phyloP scores from a whole-genome alignment of 306 rosid species.

The Fagus sylvatica region DNA sequence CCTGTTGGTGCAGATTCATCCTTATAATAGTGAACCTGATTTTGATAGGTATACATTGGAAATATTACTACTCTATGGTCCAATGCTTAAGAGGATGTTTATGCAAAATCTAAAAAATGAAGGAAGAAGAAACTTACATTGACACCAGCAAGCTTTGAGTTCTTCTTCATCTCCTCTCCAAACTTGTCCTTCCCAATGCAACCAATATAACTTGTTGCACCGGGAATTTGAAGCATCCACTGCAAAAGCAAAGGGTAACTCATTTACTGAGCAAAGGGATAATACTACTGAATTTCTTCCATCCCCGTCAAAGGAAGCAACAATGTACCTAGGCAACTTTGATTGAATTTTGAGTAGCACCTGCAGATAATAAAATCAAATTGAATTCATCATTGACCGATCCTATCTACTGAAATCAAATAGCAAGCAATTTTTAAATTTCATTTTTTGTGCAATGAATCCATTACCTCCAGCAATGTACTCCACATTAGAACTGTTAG shows the following conservation, averaged over 20 bases:
- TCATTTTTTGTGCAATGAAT: background rate
- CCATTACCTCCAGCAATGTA: slow-evolving; percentile 91
- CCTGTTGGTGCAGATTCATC: slow-evolving; percentile 86
- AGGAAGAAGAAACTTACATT: slow-evolving; percentile 55
- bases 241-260: slow-evolving; percentile 24
- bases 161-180: slow-evolving; percentile 87
- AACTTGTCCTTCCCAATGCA: slow-evolving; percentile 89
- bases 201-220: slow-evolving; percentile 87
- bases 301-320: background rate
- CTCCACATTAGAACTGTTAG: slow-evolving; percentile 62
- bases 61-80: background rate
- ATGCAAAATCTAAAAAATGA: background rate
- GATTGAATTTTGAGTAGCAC: slow-evolving; percentile 92
- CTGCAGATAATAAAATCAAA: slow-evolving; percentile 34
- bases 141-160: slow-evolving; percentile 67
- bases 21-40: slow-evolving; percentile 84
- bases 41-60: background rate
- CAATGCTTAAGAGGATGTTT: background rate
- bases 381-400: background rate
- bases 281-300: background rate
- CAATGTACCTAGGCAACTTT: slow-evolving; percentile 82
- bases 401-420: background rate
- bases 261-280: background rate
- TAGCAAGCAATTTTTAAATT: background rate
- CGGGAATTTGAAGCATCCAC: slow-evolving; percentile 89